These are phyloP conservation scores for Helianthus tuberosus DNA, from an alignment of 129 eudicot genomes.

Conservation along the genomic window DNA sequence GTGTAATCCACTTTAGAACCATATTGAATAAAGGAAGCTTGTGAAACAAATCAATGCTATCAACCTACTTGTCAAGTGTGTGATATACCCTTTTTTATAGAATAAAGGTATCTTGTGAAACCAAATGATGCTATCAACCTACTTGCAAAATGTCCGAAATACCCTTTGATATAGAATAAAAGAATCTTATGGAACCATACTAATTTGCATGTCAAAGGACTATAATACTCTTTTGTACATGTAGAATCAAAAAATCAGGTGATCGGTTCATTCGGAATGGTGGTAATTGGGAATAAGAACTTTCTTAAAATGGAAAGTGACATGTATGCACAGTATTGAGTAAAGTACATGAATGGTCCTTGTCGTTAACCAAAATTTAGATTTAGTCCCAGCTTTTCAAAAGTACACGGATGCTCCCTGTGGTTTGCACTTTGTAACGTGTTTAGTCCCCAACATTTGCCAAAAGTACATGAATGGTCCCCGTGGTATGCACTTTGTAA, in stretches of 20 bases:
- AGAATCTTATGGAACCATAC: background rate
- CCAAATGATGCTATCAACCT: background rate
- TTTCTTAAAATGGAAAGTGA: constrained; percentile 3
- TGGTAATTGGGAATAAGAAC: background rate
- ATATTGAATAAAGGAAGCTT: background rate
- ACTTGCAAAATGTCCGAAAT: background rate
- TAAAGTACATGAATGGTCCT: too few species aligned
- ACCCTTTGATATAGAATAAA: background rate
- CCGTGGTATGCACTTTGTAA: too few species aligned
- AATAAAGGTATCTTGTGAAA: background rate
- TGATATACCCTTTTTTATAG: background rate
- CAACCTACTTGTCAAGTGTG: background rate
- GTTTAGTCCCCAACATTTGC: too few species aligned
- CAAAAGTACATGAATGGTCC: too few species aligned
- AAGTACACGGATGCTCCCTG: too few species aligned
- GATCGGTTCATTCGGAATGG: background rate
- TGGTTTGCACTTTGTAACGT: too few species aligned
- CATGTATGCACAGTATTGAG: background rate
- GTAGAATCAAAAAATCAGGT: too few species aligned
- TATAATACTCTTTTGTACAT: too few species aligned
- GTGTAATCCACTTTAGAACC: too few species aligned
- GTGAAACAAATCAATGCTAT: background rate
- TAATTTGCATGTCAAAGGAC: background rate
- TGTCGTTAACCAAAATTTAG: too few species aligned
- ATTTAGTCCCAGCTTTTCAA: too few species aligned